A percentile compares a stretch with the other conserved stretches of the same genome.
Evolutionary conservation across 148 eudicot species (phyloP).

Genomic region (Agrostemma githago): DNA sequence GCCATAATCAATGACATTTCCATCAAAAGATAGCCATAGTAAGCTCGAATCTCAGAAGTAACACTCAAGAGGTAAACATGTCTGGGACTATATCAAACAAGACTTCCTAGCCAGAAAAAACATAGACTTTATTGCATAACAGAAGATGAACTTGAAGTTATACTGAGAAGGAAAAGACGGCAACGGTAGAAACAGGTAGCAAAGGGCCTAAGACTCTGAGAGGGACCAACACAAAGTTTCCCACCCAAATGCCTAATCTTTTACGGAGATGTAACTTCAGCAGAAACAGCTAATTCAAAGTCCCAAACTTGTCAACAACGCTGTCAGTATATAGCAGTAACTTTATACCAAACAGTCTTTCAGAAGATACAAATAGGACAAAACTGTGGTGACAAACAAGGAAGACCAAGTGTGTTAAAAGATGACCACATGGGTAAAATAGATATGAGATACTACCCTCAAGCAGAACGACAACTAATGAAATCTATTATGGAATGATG

Average conservation of each 20-base stretch:
- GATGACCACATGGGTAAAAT: background rate
- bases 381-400: background rate
- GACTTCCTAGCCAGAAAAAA: background rate
- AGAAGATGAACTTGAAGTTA: background rate
- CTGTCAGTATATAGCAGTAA: background rate
- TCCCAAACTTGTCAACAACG: background rate
- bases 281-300: background rate
- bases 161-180: background rate
- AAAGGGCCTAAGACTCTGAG: background rate
- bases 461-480: background rate
- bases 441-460: background rate
- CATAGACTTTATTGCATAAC: background rate
- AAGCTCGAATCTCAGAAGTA: background rate
- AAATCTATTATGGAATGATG: background rate
- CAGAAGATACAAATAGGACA: background rate
- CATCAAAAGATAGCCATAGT: background rate
- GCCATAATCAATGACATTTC: constrained; percentile 20
- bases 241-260: too few species aligned
- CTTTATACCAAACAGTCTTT: background rate
- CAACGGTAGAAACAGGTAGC: too few species aligned
- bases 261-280: background rate
- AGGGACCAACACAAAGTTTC: too few species aligned
- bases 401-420: background rate
- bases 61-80: background rate
- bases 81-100: background rate